phyloP scores from a whole-genome alignment of 345 rosid species.

The Populus davidiana region DNA sequence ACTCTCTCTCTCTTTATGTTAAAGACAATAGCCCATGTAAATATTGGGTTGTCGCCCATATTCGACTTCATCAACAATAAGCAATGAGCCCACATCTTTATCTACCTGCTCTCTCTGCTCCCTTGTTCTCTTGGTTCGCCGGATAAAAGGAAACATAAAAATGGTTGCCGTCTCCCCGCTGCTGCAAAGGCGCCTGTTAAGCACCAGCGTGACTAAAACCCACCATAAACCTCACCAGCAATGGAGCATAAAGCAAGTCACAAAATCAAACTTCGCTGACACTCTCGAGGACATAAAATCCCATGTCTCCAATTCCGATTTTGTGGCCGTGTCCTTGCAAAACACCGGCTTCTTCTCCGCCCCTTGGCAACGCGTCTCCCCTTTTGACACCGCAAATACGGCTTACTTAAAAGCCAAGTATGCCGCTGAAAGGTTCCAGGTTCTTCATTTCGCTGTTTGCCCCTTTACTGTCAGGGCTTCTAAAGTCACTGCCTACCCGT shows the following conservation, averaged over 20 bases:
- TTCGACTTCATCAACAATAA: no score
- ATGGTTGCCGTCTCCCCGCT: conserved; percentile 12
- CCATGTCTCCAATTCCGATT: conserved; percentile 57
- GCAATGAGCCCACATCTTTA: no score
- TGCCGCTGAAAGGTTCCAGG: conserved; percentile 72
- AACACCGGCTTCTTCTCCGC: conserved; percentile 70
- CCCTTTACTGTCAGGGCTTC: conserved; percentile 58
- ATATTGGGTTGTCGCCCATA: no score
- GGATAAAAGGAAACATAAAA: neutral
- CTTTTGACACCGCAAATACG: conserved; percentile 59
- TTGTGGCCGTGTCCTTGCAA: conserved; percentile 63
- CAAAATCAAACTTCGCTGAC: conserved; percentile 55
- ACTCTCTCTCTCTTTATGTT: no score
- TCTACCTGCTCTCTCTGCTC: no score
- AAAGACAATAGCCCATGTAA: no score
- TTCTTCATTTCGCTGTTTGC: conserved; percentile 75
- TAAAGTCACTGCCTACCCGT: conserved; percentile 65
- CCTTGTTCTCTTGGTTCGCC: no score
- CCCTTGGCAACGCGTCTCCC: conserved; percentile 77
- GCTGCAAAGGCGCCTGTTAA: conserved; percentile 42
- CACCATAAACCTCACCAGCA: conserved; percentile 13
- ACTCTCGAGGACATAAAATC: conserved; percentile 47
- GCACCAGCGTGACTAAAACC: conserved; percentile 27
- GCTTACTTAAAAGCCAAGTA: conserved; percentile 70
- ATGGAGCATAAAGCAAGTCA: conserved; percentile 68